Evolutionary conservation across 1,139 yeast species (phyloP).

Genomic region (Lipomyces yarrowii): DNA sequence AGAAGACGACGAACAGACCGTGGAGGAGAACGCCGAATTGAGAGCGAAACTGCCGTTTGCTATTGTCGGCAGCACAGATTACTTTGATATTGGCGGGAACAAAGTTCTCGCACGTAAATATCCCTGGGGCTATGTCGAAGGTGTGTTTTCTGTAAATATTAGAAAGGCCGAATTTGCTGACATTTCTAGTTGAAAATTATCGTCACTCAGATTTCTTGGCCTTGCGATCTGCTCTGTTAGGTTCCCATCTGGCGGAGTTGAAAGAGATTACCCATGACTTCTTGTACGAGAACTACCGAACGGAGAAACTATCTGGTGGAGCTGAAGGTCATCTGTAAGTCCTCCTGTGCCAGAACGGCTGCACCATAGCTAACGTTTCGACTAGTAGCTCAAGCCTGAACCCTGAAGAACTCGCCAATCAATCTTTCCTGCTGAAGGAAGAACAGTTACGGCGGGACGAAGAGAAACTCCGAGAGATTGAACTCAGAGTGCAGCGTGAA

Average conservation of each 20-base stretch:
- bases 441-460: conserved; percentile 49
- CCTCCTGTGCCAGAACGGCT: neutral
- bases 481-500: conserved; percentile 85
- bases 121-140: conserved; percentile 91
- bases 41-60: conserved; percentile 86
- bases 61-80: conserved; percentile 72
- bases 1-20: conserved; percentile 60
- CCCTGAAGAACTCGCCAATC: conserved; percentile 48
- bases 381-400: conserved; percentile 22
- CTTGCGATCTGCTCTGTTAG: conserved; percentile 78
- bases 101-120: conserved; percentile 78
- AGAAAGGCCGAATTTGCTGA: neutral
- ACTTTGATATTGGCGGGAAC: conserved; percentile 61
- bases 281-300: conserved; percentile 88
- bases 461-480: conserved; percentile 46
- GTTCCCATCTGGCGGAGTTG: conserved; percentile 91
- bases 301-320: conserved; percentile 68
- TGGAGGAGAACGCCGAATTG: conserved; percentile 77
- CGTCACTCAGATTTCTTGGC: conserved; percentile 81
- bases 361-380: neutral
- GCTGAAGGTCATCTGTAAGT: conserved; percentile 28
- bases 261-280: conserved; percentile 92
- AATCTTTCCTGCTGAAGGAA: conserved; percentile 46
- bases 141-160: neutral
- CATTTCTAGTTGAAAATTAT: conserved; percentile 66